These are phyloP conservation scores for Byssoonygena ceratinophila DNA, from an alignment of 2,329 filamentous ascomycete species.

Conservation along the genomic window DNA sequence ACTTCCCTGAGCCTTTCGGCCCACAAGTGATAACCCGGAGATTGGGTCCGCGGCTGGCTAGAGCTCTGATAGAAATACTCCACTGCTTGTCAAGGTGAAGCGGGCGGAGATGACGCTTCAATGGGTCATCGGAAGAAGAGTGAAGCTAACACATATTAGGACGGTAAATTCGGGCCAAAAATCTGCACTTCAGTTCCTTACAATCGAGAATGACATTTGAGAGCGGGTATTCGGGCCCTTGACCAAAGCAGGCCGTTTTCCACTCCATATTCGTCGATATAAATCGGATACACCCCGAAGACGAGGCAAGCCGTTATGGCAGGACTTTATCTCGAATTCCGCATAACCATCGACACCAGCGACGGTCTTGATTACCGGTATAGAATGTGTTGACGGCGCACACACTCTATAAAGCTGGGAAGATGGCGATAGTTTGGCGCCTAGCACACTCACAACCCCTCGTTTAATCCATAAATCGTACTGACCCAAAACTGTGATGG, in stretches of 20 bases:
- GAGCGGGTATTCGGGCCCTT: constrained; percentile 24
- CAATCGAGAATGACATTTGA: constrained; percentile 33
- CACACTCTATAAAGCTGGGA: constrained; percentile 39
- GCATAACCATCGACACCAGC: constrained; percentile 34
- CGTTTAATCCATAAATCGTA: constrained; percentile 48
- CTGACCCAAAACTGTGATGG: constrained; percentile 40
- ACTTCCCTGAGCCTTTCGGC: constrained; percentile 49
- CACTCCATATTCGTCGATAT: constrained; percentile 46
- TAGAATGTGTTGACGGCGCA: constrained; percentile 47
- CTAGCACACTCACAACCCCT: constrained; percentile 48
- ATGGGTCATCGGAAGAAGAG: constrained; percentile 34
- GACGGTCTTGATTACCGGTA: constrained; percentile 43
- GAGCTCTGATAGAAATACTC: constrained; percentile 36
- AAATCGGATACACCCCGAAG: constrained; percentile 42
- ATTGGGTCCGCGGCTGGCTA: constrained; percentile 32
- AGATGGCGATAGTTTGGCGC: constrained; percentile 45
- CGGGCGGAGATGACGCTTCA: constrained; percentile 34
- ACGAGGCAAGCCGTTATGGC: constrained; percentile 34
- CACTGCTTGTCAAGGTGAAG: constrained; percentile 37
- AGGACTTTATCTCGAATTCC: constrained; percentile 42
- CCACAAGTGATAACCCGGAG: constrained; percentile 44
- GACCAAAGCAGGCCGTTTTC: constrained; percentile 24
- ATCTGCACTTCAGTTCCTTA: constrained; percentile 19
- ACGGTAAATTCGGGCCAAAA: not conserved
- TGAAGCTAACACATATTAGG: constrained; percentile 26